Conservation (phyloP, 805 yeast species). For the Yarrowia osloensis region DNA sequence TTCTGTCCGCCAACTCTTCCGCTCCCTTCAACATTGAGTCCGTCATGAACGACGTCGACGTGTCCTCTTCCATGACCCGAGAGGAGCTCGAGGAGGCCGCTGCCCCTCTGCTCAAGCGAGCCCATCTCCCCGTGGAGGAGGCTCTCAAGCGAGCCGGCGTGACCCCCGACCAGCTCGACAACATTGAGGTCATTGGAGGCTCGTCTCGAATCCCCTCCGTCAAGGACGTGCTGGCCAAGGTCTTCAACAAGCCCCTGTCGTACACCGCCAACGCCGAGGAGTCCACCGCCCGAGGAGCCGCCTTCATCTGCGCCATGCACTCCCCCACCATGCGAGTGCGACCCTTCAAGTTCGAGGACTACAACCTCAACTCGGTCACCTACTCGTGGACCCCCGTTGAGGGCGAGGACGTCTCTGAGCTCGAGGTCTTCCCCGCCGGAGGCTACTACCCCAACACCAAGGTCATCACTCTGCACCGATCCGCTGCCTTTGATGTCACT, state of each 20-base stretch:
- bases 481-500: conserved; percentile 79
- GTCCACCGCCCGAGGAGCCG: conserved; percentile 98
- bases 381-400: conserved; percentile 93
- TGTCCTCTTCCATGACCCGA: conserved; percentile 82
- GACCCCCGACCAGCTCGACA: conserved; percentile 71
- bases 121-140: conserved; percentile 71
- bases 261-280: conserved; percentile 98
- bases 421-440: conserved; percentile 96
- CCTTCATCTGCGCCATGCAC: conserved; percentile 98
- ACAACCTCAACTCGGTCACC: conserved; percentile 87
- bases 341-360: conserved; percentile 97
- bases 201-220: conserved; percentile 95
- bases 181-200: conserved; percentile 96
- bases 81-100: conserved; percentile 91
- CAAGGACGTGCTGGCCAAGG: conserved; percentile 75
- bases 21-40: conserved; percentile 97
- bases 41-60: conserved; percentile 96
- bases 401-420: conserved; percentile 83
- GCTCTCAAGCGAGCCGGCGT: conserved; percentile 84
- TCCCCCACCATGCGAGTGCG: conserved; percentile 98
- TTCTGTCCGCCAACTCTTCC: conserved; percentile 88
- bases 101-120: conserved; percentile 74
- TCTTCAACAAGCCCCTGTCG: conserved; percentile 83
- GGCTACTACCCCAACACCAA: conserved; percentile 93
- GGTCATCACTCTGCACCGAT: conserved; percentile 90